Evolutionary conservation across 2,329 filamentous ascomycete genomes (phyloP).

Genomic region (Coniochaeta pulveracea): DNA sequence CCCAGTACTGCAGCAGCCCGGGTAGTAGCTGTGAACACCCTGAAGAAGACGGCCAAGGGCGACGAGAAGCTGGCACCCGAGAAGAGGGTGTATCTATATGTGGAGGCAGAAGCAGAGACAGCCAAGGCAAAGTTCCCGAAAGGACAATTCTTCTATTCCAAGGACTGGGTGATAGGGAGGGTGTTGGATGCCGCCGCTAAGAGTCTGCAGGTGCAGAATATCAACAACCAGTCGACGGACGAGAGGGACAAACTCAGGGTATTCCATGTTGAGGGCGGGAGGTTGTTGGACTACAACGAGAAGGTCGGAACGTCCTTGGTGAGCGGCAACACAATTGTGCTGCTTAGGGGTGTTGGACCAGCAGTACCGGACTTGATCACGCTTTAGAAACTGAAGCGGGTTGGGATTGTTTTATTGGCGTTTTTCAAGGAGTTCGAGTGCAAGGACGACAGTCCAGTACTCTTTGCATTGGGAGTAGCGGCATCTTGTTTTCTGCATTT

Average conservation of each 20-base stretch:
- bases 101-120: slow-evolving; percentile 83
- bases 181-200: slow-evolving; percentile 70
- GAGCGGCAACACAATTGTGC: slow-evolving; percentile 81
- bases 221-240: slow-evolving; percentile 67
- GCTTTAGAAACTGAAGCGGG: too few species aligned
- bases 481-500: too few species aligned
- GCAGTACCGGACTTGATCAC: slow-evolving; percentile 59
- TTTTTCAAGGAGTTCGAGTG: too few species aligned
- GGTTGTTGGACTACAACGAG: slow-evolving; percentile 78
- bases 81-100: slow-evolving; percentile 81
- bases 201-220: slow-evolving; percentile 66
- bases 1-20: slow-evolving; percentile 52
- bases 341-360: slow-evolving; percentile 77
- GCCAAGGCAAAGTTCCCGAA: slow-evolving; percentile 73
- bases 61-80: slow-evolving; percentile 70
- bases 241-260: slow-evolving; percentile 75
- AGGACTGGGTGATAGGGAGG: slow-evolving; percentile 82
- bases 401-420: too few species aligned
- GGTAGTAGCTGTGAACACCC: slow-evolving; percentile 56
- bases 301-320: slow-evolving; percentile 64
- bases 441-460: too few species aligned
- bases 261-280: slow-evolving; percentile 85
- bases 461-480: too few species aligned
- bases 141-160: slow-evolving; percentile 69
- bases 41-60: slow-evolving; percentile 85